A percentile compares a stretch with the other conserved stretches of the same genome.
Conservation (phyloP, 73 alveolate species). For the Paramecium bursaria region DNA sequence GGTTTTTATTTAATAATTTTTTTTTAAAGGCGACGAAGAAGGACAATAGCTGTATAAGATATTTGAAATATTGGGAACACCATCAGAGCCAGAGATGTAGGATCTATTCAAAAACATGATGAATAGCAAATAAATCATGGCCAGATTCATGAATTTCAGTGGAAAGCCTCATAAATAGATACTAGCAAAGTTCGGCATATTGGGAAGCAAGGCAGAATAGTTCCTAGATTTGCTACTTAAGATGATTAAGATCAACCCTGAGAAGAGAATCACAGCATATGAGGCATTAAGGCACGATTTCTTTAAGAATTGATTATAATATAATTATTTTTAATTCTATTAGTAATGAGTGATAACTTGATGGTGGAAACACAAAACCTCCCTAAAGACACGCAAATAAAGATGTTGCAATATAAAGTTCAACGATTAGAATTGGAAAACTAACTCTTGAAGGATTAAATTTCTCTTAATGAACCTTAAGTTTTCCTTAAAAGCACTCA, state of each 20-base stretch:
- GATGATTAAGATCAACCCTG: slow-evolving; percentile 50
- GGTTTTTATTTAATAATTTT: too few species aligned
- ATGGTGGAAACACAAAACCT: too few species aligned
- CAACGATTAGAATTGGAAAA: too few species aligned
- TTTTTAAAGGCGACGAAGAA: slow-evolving; percentile 90
- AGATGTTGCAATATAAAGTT: too few species aligned
- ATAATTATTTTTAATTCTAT: too few species aligned
- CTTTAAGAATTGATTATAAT: too few species aligned
- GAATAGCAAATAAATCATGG: background rate
- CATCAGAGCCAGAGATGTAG: slow-evolving; percentile 29
- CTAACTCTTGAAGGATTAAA: too few species aligned
- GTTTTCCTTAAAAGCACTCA: too few species aligned
- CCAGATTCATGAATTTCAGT: slow-evolving; percentile 48
- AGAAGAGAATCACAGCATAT: slow-evolving; percentile 60
- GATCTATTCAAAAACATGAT: slow-evolving; percentile 28
- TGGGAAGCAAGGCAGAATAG: slow-evolving; percentile 20
- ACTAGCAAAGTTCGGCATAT: slow-evolving; percentile 23
- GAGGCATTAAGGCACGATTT: slow-evolving; percentile 66
- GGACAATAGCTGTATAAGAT: slow-evolving; percentile 71
- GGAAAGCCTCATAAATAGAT: slow-evolving; percentile 4
- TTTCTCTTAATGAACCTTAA: too few species aligned
- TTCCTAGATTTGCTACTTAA: slow-evolving; percentile 36
- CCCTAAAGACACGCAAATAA: too few species aligned
- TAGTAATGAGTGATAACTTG: too few species aligned
- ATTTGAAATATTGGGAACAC: slow-evolving; percentile 57